Evolutionary conservation across 177 flowering plant genomes (phyloP), one percentile per base, ranked within the genome.

Genomic region (Telopea speciosissima): DNA sequence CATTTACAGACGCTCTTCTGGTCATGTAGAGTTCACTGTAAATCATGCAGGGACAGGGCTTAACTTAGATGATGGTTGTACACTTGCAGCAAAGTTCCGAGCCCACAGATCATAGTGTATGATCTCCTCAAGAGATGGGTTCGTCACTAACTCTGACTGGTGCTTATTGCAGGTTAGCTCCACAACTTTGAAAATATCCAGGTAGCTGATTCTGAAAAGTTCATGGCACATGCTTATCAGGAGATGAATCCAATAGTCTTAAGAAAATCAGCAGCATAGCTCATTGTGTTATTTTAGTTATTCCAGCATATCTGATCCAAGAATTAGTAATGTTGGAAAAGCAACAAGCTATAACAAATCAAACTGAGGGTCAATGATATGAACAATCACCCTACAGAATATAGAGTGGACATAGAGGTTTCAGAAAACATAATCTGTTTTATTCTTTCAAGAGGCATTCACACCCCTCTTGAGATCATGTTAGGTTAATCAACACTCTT

Each of bases 41-140:
- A 9, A 6, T 83, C 80, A 91, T 40, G 83, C 95, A 21, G 80
- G 86, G 49, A 87, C 87, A 2, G 97, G 90, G 62, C 67, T 90
- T 67, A 78, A 69, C 49, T 83, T 82, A 0, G 86, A 66, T 5
- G 88, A 71, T 0, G 31, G 79, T 42, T 82, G 77, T 77, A 90
- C 70, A 67, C 64, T 81, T 31, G 92, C 88, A 12, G 97, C 97
- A 77, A 83, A 91, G 0, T 88, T 83, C 40, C 99, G 86, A 0
- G 97, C 99, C 97, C 97, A 95, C 82, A 87, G 72, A 78, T 95
- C 99, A 44, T 91, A 92, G 70, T 95, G 96, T 52, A 95, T 70
- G 61, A 95, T 92, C 70, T 92, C 97, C 70, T 95, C 99, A 0
- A 95, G 90, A 16, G 97, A 85, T 12, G 99, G 99, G 23, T 81